Percentiles rank a stretch among this genome's conserved stretches.
Evolutionary conservation across 2,329 filamentous ascomycete species (phyloP).

Genomic region (Talaromyces sp.): DNA sequence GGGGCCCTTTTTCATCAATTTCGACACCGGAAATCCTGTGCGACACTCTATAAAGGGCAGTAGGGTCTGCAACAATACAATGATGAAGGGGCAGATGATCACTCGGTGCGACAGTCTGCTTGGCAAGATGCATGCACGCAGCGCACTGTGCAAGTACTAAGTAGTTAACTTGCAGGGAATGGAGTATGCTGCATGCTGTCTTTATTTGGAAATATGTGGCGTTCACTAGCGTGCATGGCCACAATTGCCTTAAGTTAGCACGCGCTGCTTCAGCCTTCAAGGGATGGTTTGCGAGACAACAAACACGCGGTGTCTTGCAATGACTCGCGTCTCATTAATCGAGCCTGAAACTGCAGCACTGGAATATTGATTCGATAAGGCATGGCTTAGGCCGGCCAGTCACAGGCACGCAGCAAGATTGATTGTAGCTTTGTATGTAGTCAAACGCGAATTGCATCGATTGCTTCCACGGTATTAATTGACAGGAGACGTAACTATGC

Average conservation of each 20-base stretch:
- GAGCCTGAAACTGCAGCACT: background rate
- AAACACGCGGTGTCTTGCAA: background rate
- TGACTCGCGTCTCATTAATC: background rate
- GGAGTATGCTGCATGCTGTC: background rate
- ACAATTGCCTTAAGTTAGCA: background rate
- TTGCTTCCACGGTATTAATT: background rate
- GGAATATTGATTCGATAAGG: no score
- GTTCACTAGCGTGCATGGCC: background rate
- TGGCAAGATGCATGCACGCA: background rate
- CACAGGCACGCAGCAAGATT: background rate
- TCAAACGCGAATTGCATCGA: background rate
- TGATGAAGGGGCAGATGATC: background rate
- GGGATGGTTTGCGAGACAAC: background rate
- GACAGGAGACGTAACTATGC: background rate
- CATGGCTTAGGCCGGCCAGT: background rate
- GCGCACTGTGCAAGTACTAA: background rate
- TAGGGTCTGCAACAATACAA: no score
- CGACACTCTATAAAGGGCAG: background rate
- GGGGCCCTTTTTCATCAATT: background rate
- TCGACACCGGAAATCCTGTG: background rate
- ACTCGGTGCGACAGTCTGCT: background rate
- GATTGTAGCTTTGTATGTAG: background rate
- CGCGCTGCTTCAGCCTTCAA: background rate
- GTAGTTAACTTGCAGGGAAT: no score
- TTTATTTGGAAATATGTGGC: background rate